These are phyloP conservation scores for Leccinum fibrillosum DNA, from an alignment of 768 basidiomycete species.

Conservation along the genomic window DNA sequence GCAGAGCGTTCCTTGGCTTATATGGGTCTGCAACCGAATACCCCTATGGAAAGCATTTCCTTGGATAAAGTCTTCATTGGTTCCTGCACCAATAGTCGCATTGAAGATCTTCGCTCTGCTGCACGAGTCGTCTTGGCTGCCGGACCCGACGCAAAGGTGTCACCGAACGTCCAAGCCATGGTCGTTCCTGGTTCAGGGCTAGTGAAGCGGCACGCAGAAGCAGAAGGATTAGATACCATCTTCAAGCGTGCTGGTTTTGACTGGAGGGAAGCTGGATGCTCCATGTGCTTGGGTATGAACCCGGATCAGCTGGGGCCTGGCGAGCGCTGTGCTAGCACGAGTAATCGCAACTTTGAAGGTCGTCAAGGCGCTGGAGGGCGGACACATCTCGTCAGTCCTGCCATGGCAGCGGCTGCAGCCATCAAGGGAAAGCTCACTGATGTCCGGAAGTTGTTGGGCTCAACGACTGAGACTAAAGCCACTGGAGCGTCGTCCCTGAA, in stretches of 20 bases:
- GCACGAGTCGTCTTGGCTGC: constrained; percentile 74
- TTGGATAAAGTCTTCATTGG: constrained; percentile 93
- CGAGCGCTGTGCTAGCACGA: constrained; percentile 86
- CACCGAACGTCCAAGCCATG: constrained; percentile 78
- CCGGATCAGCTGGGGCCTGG: constrained; percentile 84
- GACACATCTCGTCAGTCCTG: constrained; percentile 86
- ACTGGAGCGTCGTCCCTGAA: constrained; percentile 59
- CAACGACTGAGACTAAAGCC: constrained; percentile 36
- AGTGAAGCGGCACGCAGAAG: constrained; percentile 88
- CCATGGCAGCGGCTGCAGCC: constrained; percentile 91
- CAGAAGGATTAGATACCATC: constrained; percentile 80
- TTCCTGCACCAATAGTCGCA: constrained; percentile 92
- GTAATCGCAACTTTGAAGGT: constrained; percentile 92
- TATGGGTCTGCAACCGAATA: constrained; percentile 82
- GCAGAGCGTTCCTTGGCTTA: constrained; percentile 77
- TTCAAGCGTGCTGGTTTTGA: constrained; percentile 92
- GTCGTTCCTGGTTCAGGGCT: constrained; percentile 89
- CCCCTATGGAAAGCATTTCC: constrained; percentile 71
- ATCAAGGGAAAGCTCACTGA: constrained; percentile 83
- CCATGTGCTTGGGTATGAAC: constrained; percentile 97
- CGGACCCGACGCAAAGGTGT: constrained; percentile 70
- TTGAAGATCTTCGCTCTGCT: constrained; percentile 86
- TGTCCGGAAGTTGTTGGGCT: constrained; percentile 70
- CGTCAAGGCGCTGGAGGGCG: constrained; percentile 85
- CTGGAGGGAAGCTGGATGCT: constrained; percentile 94